These are phyloP conservation scores for Skeletonema costatum DNA, from an alignment of 108 stramenopile genomes.

Conservation along the genomic window DNA sequence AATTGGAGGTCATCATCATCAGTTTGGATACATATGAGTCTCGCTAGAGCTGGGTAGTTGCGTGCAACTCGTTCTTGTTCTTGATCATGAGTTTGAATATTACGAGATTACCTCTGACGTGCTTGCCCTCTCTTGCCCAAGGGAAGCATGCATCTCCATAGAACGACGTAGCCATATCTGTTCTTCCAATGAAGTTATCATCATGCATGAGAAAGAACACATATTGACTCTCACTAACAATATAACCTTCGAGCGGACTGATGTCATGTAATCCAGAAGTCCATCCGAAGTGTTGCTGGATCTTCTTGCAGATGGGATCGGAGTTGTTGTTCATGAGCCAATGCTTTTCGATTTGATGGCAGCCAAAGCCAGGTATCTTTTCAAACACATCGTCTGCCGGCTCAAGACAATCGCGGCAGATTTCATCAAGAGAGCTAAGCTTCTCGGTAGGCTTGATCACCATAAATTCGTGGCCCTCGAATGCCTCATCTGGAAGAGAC, in stretches of 20 bases:
- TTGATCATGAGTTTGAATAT: neutral
- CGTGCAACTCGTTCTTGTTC: neutral
- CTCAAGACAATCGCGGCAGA: constrained; percentile 8
- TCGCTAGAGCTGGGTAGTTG: neutral
- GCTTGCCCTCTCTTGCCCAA: neutral
- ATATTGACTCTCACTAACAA: constrained; percentile 6
- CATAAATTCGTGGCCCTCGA: constrained; percentile 9
- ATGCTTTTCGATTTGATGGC: neutral
- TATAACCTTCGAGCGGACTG: neutral
- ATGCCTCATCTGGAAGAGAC: neutral
- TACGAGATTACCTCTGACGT: neutral
- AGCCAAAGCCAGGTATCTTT: constrained; percentile 7
- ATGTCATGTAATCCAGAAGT: neutral
- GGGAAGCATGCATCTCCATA: constrained; percentile 18
- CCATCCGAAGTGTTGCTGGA: neutral
- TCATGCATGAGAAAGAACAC: constrained; percentile 17
- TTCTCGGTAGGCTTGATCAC: constrained; percentile 16
- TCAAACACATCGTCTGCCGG: constrained; percentile 17
- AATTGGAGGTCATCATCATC: constrained; percentile 14
- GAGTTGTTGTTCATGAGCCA: neutral
- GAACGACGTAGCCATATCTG: constrained; percentile 3
- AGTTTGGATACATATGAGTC: neutral
- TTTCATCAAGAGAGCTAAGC: neutral
- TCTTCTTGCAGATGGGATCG: neutral
- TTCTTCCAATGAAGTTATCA: constrained; percentile 10